A percentile compares a stretch with the other conserved stretches of the same genome.
These are phyloP conservation scores for Lecanicillium sp. DNA, from an alignment of 2,329 filamentous ascomycete species.

Conservation along the genomic window DNA sequence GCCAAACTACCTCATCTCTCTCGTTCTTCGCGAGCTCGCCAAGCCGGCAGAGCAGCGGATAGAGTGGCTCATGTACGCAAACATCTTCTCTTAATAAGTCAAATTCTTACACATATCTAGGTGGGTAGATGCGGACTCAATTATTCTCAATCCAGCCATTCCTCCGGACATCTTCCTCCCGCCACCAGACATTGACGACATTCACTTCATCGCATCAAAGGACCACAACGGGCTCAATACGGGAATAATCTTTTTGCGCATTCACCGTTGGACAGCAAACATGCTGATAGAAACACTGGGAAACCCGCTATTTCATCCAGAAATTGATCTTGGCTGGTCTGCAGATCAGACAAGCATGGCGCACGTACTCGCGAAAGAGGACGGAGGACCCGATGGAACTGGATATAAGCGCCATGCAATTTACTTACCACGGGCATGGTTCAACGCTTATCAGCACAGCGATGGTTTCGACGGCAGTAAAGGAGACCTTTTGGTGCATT, in stretches of 20 bases:
- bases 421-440: no score
- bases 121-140: no score
- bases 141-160: no score
- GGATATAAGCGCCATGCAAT: background rate
- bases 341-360: conserved; percentile 1
- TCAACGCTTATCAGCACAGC: no score
- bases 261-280: background rate
- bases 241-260: background rate
- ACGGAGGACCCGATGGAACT: background rate
- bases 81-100: no score
- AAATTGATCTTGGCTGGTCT: background rate
- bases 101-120: no score
- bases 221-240: conserved; percentile 1
- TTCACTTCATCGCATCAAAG: background rate
- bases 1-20: conserved; percentile 2
- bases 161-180: background rate
- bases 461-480: no score
- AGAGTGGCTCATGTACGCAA: background rate
- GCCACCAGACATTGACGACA: background rate
- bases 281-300: background rate
- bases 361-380: background rate
- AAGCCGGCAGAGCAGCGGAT: conserved; percentile 1
- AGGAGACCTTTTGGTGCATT: no score
- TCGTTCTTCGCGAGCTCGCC: conserved; percentile 3
- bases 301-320: background rate